phyloP scores from a whole-genome alignment of 371 early-diverging fungal species.

The Mortierella sp. region DNA sequence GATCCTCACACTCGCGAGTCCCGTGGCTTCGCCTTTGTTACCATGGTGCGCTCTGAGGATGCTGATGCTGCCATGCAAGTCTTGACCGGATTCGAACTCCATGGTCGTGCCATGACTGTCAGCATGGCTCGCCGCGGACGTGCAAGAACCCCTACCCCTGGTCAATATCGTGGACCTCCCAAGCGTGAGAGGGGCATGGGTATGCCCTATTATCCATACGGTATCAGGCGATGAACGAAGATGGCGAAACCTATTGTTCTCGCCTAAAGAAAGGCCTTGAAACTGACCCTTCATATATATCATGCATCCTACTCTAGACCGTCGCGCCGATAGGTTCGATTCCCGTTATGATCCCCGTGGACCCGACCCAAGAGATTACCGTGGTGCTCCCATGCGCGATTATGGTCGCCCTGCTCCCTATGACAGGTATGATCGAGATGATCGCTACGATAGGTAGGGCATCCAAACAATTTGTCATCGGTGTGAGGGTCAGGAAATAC shows the following conservation, averaged over 20 bases:
- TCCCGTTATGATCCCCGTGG: slow-evolving; percentile 62
- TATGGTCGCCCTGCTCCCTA: slow-evolving; percentile 51
- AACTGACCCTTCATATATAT: slow-evolving; percentile 6
- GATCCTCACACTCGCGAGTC: slow-evolving; percentile 88
- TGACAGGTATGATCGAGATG: slow-evolving; percentile 65
- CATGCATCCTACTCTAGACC: slow-evolving; percentile 47
- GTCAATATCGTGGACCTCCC: slow-evolving; percentile 86
- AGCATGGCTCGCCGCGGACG: slow-evolving; percentile 82
- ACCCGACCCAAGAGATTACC: slow-evolving; percentile 49
- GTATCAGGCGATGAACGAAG: slow-evolving; percentile 18
- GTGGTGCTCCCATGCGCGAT: slow-evolving; percentile 41
- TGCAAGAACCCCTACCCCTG: slow-evolving; percentile 91
- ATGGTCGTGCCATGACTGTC: slow-evolving; percentile 79
- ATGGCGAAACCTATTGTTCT: slow-evolving; percentile 40
- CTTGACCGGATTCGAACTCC: slow-evolving; percentile 73
- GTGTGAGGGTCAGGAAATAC: too few species aligned
- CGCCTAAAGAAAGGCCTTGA: slow-evolving; percentile 2
- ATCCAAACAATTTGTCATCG: slow-evolving; percentile 44
- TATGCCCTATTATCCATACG: slow-evolving; percentile 38
- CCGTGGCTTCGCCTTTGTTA: slow-evolving; percentile 88
- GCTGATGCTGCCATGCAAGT: slow-evolving; percentile 78
- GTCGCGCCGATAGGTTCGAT: slow-evolving; percentile 66
- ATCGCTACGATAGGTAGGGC: slow-evolving; percentile 58
- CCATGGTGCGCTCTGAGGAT: slow-evolving; percentile 76
- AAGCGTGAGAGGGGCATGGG: slow-evolving; percentile 58